Conservation (phyloP, 345 rosid genomes). For the Rhodomyrtus tomentosa region DNA sequence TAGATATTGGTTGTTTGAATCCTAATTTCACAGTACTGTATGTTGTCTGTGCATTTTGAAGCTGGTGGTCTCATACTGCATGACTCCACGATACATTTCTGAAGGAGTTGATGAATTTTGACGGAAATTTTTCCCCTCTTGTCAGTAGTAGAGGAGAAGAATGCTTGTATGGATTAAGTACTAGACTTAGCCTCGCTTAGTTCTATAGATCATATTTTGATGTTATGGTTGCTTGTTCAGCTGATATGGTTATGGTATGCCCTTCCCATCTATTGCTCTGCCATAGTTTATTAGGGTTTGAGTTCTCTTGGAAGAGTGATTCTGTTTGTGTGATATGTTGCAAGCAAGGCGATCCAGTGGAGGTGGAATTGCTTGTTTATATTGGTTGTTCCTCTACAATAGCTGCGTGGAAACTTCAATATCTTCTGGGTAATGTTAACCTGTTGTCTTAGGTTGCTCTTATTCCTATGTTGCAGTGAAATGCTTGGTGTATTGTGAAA, state of each 20-base stretch:
- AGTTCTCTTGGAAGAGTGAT: neutral
- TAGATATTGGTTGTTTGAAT: neutral
- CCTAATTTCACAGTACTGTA: neutral
- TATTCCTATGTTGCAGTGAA: slow-evolving; percentile 19
- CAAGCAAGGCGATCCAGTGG: neutral
- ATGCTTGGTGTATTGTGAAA: slow-evolving; percentile 11
- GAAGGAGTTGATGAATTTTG: neutral
- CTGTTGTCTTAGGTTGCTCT: neutral
- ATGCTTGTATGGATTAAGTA: neutral
- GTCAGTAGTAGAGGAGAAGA: neutral
- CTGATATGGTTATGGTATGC: neutral
- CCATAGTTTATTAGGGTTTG: neutral
- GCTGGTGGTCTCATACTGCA: neutral
- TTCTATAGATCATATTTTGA: neutral
- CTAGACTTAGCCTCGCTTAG: neutral
- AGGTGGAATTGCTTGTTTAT: neutral
- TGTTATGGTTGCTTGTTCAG: neutral
- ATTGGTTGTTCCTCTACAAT: neutral
- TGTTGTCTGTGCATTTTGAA: neutral
- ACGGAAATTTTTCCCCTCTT: neutral
- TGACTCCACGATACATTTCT: neutral
- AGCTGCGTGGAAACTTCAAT: neutral
- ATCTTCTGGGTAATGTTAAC: neutral
- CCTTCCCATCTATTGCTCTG: neutral
- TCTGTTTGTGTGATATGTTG: neutral